Evolutionary conservation across 1,284 basidiomycete species (phyloP).

Genomic region (Puccinia hordei): DNA sequence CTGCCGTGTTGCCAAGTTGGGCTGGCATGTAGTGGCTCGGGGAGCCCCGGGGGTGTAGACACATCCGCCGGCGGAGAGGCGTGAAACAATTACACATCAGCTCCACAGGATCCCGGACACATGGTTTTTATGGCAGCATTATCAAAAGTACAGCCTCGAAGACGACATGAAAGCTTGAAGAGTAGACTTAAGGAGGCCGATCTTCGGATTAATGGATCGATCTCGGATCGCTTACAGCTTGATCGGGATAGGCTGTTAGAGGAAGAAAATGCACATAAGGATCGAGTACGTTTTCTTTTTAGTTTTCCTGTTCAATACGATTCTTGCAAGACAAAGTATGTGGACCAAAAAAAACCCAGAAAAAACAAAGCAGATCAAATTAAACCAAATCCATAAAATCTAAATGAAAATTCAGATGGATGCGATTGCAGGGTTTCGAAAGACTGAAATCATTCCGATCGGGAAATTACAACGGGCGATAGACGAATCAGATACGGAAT

Average conservation of each 20-base stretch:
- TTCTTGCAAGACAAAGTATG: not conserved
- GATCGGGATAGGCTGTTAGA: slow-evolving; percentile 13
- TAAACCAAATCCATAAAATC: not conserved
- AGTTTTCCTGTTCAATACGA: not conserved
- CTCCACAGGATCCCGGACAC: no score
- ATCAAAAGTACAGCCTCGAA: not conserved
- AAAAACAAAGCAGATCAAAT: not conserved
- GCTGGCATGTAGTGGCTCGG: no score
- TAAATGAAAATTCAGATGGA: slow-evolving; percentile 39
- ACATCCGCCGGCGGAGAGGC: not conserved
- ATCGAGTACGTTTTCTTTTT: not conserved
- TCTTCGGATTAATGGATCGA: not conserved
- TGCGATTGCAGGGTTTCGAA: slow-evolving; percentile 8
- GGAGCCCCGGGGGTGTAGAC: no score
- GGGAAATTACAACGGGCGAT: slow-evolving; percentile 22
- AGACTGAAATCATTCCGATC: slow-evolving; percentile 25
- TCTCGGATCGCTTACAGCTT: slow-evolving; percentile 9
- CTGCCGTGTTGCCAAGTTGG: no score
- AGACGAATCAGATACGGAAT: slow-evolving; percentile 28
- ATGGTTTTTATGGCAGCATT: no score
- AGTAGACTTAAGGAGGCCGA: slow-evolving; percentile 7
- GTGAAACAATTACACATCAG: not conserved
- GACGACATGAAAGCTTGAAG: not conserved
- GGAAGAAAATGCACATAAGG: slow-evolving; percentile 11
- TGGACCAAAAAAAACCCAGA: no score